Conservation (phyloP, 2,329 filamentous ascomycete species). For the Fusarium guadeloupense region DNA sequence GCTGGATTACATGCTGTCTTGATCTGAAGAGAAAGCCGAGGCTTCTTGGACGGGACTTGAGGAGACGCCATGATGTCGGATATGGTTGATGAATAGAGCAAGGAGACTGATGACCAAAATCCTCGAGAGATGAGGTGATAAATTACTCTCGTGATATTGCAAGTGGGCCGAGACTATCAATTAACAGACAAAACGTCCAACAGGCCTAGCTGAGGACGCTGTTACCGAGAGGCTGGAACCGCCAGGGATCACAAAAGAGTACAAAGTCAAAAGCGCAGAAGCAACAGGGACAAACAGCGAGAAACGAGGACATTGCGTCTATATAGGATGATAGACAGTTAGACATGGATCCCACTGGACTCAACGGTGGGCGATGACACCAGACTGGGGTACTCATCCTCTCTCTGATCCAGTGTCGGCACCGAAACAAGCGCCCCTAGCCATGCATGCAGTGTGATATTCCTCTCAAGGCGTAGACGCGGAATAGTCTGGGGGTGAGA, state of each 20-base stretch:
- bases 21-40: constrained; percentile 66
- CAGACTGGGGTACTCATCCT: constrained; percentile 10
- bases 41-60: constrained; percentile 57
- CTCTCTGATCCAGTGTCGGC: constrained; percentile 16
- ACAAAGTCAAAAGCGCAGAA: constrained; percentile 33
- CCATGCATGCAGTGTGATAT: constrained; percentile 46
- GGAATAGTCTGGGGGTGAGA: constrained; percentile 21
- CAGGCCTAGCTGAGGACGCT: constrained; percentile 27
- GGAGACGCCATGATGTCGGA: constrained; percentile 49
- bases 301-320: constrained; percentile 42
- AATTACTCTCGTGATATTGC: constrained; percentile 4
- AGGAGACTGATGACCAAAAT: constrained; percentile 1
- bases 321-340: constrained; percentile 39
- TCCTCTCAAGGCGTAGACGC: constrained; percentile 34
- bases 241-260: constrained; percentile 38
- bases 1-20: constrained; percentile 54
- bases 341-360: constrained; percentile 24
- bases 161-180: constrained; percentile 19
- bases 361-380: constrained; percentile 12
- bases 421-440: constrained; percentile 43
- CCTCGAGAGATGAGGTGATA: constrained; percentile 7
- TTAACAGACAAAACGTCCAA: constrained; percentile 35
- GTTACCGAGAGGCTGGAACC: constrained; percentile 38
- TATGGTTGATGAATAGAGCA: constrained; percentile 5
- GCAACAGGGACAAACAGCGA: constrained; percentile 27